phyloP scores from a whole-genome alignment of 176 grass and related monocot genomes.

The Aegilops longissima region DNA sequence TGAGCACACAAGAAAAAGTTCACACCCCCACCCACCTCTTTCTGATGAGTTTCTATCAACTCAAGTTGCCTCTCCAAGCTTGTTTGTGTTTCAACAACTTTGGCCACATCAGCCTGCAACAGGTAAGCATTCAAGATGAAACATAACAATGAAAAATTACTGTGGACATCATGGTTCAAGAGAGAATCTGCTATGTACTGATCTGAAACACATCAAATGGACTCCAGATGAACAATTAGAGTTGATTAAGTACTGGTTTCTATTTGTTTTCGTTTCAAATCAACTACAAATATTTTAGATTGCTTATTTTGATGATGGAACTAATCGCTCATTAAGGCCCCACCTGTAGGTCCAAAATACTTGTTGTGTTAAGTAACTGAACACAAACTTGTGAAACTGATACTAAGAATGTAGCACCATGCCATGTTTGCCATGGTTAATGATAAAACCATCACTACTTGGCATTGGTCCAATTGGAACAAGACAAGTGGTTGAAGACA shows the following conservation, averaged over 20 bases:
- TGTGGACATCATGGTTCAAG: not conserved
- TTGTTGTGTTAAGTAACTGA: not conserved
- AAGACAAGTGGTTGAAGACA: not conserved
- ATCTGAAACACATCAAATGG: not conserved
- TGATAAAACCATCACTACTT: not conserved
- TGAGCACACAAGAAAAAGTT: not conserved
- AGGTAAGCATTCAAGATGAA: conserved; percentile 1
- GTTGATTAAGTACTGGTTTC: not conserved
- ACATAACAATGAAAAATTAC: not conserved
- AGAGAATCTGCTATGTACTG: not conserved
- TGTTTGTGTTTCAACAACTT: conserved; percentile 98
- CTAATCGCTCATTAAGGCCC: not conserved
- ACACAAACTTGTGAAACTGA: not conserved
- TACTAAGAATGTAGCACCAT: not conserved
- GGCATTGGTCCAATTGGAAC: not conserved
- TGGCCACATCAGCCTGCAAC: conserved; percentile 93
- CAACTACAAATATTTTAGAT: not conserved
- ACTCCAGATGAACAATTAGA: not conserved
- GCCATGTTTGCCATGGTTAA: not conserved
- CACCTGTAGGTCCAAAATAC: not conserved
- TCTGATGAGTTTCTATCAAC: conserved; percentile 97
- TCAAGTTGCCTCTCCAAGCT: conserved; percentile 90
- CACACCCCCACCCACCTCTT: conserved; percentile 53
- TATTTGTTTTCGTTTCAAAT: not conserved
- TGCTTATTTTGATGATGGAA: not conserved